Base-by-base conservation (phyloP, 2,329 filamentous ascomycete genomes). In the Pseudogymnoascus sp. region DNA sequence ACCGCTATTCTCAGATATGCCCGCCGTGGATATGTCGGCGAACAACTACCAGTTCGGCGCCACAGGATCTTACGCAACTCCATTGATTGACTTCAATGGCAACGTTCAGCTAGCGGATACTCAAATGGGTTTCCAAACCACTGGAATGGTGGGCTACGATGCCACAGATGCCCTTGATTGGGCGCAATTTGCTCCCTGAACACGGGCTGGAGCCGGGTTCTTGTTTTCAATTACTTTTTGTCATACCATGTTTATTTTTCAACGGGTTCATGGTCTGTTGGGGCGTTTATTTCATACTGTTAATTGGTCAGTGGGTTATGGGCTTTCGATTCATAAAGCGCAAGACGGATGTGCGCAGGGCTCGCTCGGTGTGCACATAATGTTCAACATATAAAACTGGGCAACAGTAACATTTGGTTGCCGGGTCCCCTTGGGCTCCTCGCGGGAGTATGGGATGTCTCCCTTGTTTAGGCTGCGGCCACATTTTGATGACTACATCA, bases 151-250 rank as follows among this genome's bases (percentile, higher is more conserved):
- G 29, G 47, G 29, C 1, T 54, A 33, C 15, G 29, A 39, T 31
- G 11, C 33, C 37, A 40, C 57, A n/a, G 57, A 59, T 39, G 17
- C 33, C 6, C 31, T 59, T 10, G 57, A 59, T 26, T 59, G 57
- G 57, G 57, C 57, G 24, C 57, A 39, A 26, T 59, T 40, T 17
- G 37, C 57, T 10, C 17, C 33, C 24, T 39, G 37, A 59, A 13
- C 35, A 26, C 37, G 5, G 57, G 5, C 29, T 54, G 29, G 4
- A 10, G 47, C 29, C n/a, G 4, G 29, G n/a, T 33, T 33, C 47
- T 54, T 54, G 47, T 54, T 54, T 54, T 54, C 47, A 54, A 54
- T 54, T 54, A 54, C 24, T 33, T 54, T 41, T 33, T 54, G 47
- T 17, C 47, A 54, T 33, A 54, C 15, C 47, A 54, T 21, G 47